Evolutionary conservation across 306 rosid genomes (phyloP).

Genomic region (Acacia crassicarpa): DNA sequence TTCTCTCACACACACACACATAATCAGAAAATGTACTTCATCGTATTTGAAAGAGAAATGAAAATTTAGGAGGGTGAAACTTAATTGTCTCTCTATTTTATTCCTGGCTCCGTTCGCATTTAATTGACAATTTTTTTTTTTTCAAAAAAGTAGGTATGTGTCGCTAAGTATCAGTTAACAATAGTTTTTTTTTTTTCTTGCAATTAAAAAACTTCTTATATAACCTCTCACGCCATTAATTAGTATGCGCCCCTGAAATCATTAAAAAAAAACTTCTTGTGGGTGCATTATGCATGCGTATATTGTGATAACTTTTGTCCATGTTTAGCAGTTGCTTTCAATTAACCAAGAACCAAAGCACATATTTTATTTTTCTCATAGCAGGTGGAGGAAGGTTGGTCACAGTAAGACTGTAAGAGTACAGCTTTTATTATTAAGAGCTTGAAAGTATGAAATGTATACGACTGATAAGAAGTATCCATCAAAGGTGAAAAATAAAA

Average conservation of each 20-base stretch:
- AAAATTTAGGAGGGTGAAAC: background rate
- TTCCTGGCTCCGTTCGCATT: background rate
- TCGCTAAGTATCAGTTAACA: too few species aligned
- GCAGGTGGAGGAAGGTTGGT: background rate
- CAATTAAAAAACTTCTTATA: too few species aligned
- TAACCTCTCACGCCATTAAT: too few species aligned
- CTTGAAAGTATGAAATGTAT: constrained; percentile 1
- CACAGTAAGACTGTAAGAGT: background rate
- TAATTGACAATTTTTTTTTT: too few species aligned
- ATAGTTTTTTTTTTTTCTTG: too few species aligned
- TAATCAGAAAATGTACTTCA: background rate
- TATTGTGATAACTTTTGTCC: background rate
- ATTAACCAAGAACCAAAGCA: background rate
- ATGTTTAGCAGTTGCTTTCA: background rate
- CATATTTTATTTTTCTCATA: background rate
- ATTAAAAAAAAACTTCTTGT: background rate
- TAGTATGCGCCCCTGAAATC: too few species aligned
- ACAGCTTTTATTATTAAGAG: constrained; percentile 15
- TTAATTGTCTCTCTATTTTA: background rate
- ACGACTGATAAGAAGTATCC: background rate
- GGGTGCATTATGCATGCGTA: background rate
- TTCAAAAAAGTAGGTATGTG: too few species aligned
- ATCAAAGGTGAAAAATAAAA: constrained; percentile 14
- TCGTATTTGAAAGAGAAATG: background rate
- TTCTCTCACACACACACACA: background rate